phyloP scores from a whole-genome alignment of 352 stramenopile genomes.

The Aphanomyces invadans region DNA sequence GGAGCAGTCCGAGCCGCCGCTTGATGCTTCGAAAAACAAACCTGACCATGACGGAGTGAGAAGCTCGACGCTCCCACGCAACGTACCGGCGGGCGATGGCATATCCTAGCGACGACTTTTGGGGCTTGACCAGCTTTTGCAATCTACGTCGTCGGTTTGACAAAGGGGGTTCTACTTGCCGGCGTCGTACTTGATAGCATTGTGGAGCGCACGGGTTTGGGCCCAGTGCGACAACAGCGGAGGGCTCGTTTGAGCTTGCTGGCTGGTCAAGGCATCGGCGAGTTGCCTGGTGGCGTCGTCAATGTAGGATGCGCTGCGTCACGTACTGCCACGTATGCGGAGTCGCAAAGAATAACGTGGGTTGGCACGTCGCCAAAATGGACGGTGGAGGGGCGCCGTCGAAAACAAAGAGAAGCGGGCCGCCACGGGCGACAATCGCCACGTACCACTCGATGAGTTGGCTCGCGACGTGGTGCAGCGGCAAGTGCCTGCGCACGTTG shows the following conservation, averaged over 20 bases:
- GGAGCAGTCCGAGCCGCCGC: constrained; percentile 67
- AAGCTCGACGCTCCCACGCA: neutral
- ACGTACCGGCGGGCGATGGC: neutral
- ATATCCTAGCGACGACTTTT: neutral
- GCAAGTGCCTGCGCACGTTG: constrained; percentile 57
- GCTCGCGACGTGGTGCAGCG: constrained; percentile 51
- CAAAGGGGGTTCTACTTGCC: neutral
- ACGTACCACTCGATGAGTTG: constrained; percentile 74
- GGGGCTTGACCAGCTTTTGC: neutral
- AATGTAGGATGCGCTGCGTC: neutral
- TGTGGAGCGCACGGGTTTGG: constrained; percentile 65
- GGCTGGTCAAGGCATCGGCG: constrained; percentile 55
- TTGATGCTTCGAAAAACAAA: constrained; percentile 76
- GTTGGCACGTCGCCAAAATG: constrained; percentile 44
- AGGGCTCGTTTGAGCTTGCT: constrained; percentile 66
- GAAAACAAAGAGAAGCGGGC: constrained; percentile 45
- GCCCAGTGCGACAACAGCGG: constrained; percentile 60
- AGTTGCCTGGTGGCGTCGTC: too few species aligned
- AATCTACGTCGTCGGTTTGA: neutral
- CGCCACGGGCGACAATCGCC: constrained; percentile 41
- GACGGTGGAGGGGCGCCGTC: constrained; percentile 36
- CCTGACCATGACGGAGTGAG: neutral
- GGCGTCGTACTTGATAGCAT: constrained; percentile 47
- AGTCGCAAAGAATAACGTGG: constrained; percentile 71
- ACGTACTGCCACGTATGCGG: constrained; percentile 51